Conservation (phyloP, 495 filamentous ascomycete species). For the Hypomontagnella submonticulosa region DNA sequence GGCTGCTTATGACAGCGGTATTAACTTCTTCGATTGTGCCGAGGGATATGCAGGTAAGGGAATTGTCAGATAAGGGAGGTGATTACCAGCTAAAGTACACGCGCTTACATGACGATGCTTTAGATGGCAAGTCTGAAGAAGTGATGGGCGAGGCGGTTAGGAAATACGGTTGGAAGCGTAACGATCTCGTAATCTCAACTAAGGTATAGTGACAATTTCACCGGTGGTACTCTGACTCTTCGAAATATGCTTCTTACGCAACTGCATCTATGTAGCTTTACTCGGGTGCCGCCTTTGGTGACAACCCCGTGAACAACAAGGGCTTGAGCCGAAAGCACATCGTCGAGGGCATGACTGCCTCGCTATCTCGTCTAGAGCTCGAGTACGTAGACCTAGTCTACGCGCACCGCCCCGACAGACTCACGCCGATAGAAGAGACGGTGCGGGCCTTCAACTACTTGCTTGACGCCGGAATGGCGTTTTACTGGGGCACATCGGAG, state of each 20-base stretch:
- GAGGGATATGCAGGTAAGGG: conserved; percentile 65
- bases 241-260: not conserved
- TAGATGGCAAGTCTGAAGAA: conserved; percentile 71
- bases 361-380: conserved; percentile 75
- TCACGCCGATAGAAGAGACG: conserved; percentile 87
- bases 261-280: conserved; percentile 63
- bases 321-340: conserved; percentile 88
- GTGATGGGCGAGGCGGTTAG: conserved; percentile 79
- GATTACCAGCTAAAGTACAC: not conserved
- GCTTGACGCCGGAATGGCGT: conserved; percentile 79
- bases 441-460: conserved; percentile 86
- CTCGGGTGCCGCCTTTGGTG: conserved; percentile 70
- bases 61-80: not conserved
- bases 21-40: conserved; percentile 81
- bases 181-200: conserved; percentile 86
- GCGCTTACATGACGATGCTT: conserved; percentile 14
- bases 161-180: conserved; percentile 77
- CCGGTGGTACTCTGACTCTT: not conserved
- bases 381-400: conserved; percentile 85
- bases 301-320: conserved; percentile 75
- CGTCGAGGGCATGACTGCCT: conserved; percentile 71
- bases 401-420: conserved; percentile 83
- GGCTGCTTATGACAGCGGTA: conserved; percentile 77
- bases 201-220: conserved; percentile 61
- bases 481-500: conserved; percentile 94